phyloP scores from a whole-genome alignment of 108 stramenopile species.

The Seminavis robusta region DNA sequence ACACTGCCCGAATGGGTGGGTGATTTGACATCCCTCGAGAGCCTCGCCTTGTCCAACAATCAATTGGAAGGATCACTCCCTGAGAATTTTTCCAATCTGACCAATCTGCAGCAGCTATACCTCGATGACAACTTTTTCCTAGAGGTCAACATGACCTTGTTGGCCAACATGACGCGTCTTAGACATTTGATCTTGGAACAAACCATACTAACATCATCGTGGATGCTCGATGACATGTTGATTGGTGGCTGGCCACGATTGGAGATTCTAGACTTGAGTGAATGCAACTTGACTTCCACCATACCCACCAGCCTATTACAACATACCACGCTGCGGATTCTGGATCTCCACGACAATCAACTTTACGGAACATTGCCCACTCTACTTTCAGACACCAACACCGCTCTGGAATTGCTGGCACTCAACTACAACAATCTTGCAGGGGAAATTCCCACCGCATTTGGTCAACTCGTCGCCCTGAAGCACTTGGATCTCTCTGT shows the following conservation, averaged over 20 bases:
- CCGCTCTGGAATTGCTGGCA: constrained; percentile 16
- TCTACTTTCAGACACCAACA: no score
- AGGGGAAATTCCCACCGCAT: constrained; percentile 15
- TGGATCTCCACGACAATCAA: constrained; percentile 22
- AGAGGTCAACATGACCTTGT: no score
- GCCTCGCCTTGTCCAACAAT: constrained; percentile 4
- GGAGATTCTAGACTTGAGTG: no score
- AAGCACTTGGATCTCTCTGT: constrained; percentile 13
- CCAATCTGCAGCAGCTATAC: background rate
- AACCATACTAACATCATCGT: no score
- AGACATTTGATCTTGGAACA: no score
- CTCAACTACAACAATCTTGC: constrained; percentile 20
- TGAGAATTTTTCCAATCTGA: constrained; percentile 3
- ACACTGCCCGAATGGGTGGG: constrained; percentile 39
- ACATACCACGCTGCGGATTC: constrained; percentile 5
- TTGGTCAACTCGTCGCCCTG: constrained; percentile 15
- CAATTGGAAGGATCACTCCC: constrained; percentile 24
- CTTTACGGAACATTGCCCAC: constrained; percentile 12
- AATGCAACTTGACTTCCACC: no score
- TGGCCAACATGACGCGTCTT: no score
- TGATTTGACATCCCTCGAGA: background rate
- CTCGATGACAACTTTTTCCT: background rate
- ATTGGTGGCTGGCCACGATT: no score
- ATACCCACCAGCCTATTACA: no score
- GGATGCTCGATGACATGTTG: no score